These are phyloP conservation scores for Selaginella moellendorffii DNA, from an alignment of 75 land plant genomes.

Conservation along the genomic window DNA sequence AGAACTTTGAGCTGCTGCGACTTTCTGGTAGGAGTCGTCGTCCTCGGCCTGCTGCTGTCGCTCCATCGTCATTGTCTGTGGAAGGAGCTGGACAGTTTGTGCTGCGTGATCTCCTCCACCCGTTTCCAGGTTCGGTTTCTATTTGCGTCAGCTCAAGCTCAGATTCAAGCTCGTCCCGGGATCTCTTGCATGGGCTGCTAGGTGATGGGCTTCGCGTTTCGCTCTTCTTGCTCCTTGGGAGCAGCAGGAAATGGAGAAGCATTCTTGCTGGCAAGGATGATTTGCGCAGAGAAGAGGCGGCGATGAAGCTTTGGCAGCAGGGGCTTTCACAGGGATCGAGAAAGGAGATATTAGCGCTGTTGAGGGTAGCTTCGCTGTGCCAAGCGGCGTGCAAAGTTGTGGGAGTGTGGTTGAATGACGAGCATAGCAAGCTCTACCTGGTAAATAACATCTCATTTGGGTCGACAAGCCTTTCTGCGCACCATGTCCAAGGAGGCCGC, in stretches of 20 bases:
- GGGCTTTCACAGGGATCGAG: neutral
- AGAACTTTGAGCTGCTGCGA: conserved; percentile 76
- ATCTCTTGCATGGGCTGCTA: neutral
- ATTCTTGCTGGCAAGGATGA: neutral
- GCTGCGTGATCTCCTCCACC: neutral
- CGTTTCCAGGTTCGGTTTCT: neutral
- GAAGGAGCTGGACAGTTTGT: neutral
- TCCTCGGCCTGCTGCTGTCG: neutral
- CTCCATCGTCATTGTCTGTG: neutral
- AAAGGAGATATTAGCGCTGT: conserved; percentile 13
- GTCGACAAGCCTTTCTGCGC: conserved; percentile 1
- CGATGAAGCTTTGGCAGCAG: neutral
- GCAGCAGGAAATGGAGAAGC: no score
- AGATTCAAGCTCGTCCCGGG: neutral
- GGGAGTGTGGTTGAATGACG: conserved; percentile 30
- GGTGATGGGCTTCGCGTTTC: neutral
- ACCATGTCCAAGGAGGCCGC: neutral
- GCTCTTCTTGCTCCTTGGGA: neutral
- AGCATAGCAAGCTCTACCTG: conserved; percentile 22
- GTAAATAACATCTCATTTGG: conserved; percentile 11
- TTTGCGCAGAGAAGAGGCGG: neutral
- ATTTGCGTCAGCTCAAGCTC: no score
- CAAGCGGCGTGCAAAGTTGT: conserved; percentile 10
- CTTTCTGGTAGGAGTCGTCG: conserved; percentile 9
- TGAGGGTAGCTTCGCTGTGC: conserved; percentile 11